Evolutionary conservation across 75 land plant species (phyloP), one percentile per base, ranked within the genome.

Genomic region (Cryptomeria japonica): DNA sequence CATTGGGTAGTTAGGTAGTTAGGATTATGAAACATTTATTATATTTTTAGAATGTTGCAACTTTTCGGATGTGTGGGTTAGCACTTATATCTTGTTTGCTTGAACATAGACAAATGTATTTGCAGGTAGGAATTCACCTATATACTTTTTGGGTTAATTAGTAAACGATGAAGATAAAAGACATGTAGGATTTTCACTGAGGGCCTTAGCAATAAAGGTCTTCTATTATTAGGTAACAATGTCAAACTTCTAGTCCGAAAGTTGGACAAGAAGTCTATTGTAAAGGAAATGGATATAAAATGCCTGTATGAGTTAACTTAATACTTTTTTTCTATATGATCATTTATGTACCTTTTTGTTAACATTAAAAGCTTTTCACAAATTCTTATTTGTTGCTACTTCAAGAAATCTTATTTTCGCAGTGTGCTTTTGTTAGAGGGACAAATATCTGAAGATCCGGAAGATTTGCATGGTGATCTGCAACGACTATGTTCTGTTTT

Each of bases 401-500:
- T 25, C 70, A 75, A 75, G 77, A 32, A 11, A 1, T 18, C 31
- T 49, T 32, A 68, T 41, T 46, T 58, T 25, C 2, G 42, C 61
- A 44, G 38, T 61, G 80, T 51, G 80, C 88, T 70, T 42, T 64
- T 58, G 56, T 55, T 46, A 98, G 99, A 61, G 36, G 88, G 89
- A 82, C 87, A 87, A 58, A 58, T 89, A 64, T 70, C 80, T 53
- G 93, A 91, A 32, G 80, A 90, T 22, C 58, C 75, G 55, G 91
- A 86, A 83, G 99, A 95, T 85, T 89, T 90, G 85, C 84, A 92
- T 73, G 88, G 88, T 76, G 96, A 98, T 77, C 84, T 98, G 46
- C 89, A 85, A 87, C 92, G 91, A 80, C 90, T 98, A 9, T 96
- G 94, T 89, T 75, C 85, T 49, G 90, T 91, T 37, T 96, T 98